These are phyloP conservation scores for Globisporangium alternatum DNA, from an alignment of 352 stramenopile species.

Conservation along the genomic window DNA sequence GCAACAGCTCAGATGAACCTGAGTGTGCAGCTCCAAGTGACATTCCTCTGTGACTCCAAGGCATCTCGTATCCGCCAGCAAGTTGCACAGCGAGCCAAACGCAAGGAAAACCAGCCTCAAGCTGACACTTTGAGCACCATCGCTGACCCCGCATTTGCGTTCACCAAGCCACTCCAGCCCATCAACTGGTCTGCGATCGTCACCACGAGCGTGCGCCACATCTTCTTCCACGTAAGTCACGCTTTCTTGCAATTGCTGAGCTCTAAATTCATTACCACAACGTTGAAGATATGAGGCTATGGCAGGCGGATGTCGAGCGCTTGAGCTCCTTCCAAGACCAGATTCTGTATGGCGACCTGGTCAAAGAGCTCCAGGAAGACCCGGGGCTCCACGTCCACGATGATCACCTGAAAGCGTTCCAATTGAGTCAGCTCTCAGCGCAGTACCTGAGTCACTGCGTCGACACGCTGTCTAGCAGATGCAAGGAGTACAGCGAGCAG, in stretches of 20 bases:
- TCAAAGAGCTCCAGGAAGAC: slow-evolving; percentile 44
- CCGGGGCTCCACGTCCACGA: slow-evolving; percentile 52
- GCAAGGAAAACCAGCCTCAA: neutral
- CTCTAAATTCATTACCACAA: neutral
- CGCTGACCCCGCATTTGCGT: slow-evolving; percentile 53
- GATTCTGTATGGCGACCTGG: slow-evolving; percentile 55
- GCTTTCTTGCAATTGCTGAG: neutral
- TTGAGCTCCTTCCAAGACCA: slow-evolving; percentile 48
- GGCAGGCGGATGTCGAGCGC: slow-evolving; percentile 48
- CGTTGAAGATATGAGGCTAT: neutral
- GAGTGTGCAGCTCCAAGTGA: slow-evolving; percentile 35
- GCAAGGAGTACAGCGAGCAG: slow-evolving; percentile 40
- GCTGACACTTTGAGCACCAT: slow-evolving; percentile 11
- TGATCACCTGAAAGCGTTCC: slow-evolving; percentile 45
- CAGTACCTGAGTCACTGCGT: slow-evolving; percentile 75
- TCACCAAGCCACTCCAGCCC: slow-evolving; percentile 37
- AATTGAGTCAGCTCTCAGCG: slow-evolving; percentile 50
- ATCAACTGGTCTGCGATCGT: slow-evolving; percentile 65
- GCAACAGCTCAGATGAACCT: slow-evolving; percentile 19
- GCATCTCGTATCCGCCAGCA: slow-evolving; percentile 24
- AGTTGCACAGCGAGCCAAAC: slow-evolving; percentile 5
- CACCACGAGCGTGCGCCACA: slow-evolving; percentile 45
- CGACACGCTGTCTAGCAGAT: slow-evolving; percentile 29
- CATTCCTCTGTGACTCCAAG: slow-evolving; percentile 31
- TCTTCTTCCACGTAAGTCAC: slow-evolving; percentile 57